phyloP scores from a whole-genome alignment of 108 stramenopile species.

The Pinguiococcus pyrenoidosus region DNA sequence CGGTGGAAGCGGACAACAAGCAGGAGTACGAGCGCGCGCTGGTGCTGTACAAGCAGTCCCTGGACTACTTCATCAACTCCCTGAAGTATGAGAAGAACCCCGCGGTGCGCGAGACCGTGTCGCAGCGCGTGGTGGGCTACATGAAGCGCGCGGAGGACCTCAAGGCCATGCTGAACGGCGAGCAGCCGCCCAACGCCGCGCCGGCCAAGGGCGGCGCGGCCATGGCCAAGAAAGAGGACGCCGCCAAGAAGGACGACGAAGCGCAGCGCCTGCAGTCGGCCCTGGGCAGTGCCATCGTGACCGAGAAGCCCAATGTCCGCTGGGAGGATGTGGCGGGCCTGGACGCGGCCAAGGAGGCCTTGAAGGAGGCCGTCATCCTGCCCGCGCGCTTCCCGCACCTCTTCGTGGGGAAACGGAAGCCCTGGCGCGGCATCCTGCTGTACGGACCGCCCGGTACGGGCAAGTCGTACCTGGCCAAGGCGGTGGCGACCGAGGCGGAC shows the following conservation, averaged over 20 bases:
- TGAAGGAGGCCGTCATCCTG: conserved; percentile 94
- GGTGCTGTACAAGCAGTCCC: conserved; percentile 55
- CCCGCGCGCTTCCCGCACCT: conserved; percentile 83
- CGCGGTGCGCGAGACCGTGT: conserved; percentile 67
- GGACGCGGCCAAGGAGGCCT: conserved; percentile 75
- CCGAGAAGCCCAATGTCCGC: conserved; percentile 90
- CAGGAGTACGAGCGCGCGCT: conserved; percentile 74
- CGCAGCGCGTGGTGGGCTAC: conserved; percentile 86
- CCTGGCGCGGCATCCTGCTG: conserved; percentile 86
- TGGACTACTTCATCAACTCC: conserved; percentile 72
- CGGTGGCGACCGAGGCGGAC: conserved; percentile 97
- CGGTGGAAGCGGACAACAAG: conserved; percentile 65
- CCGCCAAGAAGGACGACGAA: conserved; percentile 19
- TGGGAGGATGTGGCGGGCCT: conserved; percentile 99
- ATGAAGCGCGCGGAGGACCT: conserved; percentile 97
- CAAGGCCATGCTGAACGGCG: conserved; percentile 44
- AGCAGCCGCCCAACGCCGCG: conserved; percentile 7
- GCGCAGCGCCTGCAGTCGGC: conserved; percentile 34
- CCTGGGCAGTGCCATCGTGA: conserved; percentile 32
- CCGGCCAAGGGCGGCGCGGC: conserved; percentile 31
- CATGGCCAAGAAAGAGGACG: conserved; percentile 9
- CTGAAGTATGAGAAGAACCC: conserved; percentile 97
- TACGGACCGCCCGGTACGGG: conserved; percentile 71
- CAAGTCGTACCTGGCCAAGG: conserved; percentile 95
- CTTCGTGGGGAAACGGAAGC: conserved; percentile 75